Percentiles rank a stretch among this genome's conserved stretches.
phyloP scores from a whole-genome alignment of 1,284 basidiomycete species.

The Agaricales sp. region DNA sequence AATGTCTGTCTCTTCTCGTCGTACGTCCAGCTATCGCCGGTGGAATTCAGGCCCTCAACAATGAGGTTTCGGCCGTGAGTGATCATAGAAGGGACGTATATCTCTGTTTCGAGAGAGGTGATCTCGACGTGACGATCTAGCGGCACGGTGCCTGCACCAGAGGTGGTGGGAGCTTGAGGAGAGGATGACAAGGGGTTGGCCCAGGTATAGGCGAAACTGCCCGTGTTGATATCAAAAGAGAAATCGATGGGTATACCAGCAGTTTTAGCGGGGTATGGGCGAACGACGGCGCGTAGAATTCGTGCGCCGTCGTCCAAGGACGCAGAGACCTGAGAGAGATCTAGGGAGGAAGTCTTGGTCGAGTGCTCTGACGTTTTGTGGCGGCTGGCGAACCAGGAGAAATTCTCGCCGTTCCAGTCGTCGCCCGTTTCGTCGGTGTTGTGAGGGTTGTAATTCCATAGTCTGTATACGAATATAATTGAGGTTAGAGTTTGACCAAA shows the following conservation, averaged over 20 bases:
- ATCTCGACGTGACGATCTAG: constrained; percentile 27
- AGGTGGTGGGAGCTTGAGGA: neutral
- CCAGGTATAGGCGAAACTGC: constrained; percentile 57
- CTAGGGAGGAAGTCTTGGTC: constrained; percentile 21
- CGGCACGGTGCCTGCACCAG: constrained; percentile 25
- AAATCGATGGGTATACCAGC: constrained; percentile 62
- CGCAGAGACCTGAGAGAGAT: constrained; percentile 41
- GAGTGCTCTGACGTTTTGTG: constrained; percentile 43
- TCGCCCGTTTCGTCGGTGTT: constrained; percentile 79
- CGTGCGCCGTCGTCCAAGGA: constrained; percentile 75
- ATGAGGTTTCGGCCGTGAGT: constrained; percentile 46
- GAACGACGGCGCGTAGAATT: constrained; percentile 67
- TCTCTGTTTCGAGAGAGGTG: constrained; percentile 58
- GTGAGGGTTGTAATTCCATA: constrained; percentile 93
- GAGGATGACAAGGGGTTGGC: constrained; percentile 22
- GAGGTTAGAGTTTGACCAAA: neutral
- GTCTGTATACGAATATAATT: constrained; percentile 28
- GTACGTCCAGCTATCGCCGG: constrained; percentile 38
- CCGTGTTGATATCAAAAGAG: constrained; percentile 63
- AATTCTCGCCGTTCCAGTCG: constrained; percentile 94
- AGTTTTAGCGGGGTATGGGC: constrained; percentile 73
- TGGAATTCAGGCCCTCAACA: constrained; percentile 37
- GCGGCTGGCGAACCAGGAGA: constrained; percentile 79
- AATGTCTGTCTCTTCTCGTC: constrained; percentile 58
- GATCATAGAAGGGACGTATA: constrained; percentile 64